Evolutionary conservation across 352 stramenopile genomes (phyloP), one percentile per base, ranked within the genome.

Genomic region (Phytophthora sojae): DNA sequence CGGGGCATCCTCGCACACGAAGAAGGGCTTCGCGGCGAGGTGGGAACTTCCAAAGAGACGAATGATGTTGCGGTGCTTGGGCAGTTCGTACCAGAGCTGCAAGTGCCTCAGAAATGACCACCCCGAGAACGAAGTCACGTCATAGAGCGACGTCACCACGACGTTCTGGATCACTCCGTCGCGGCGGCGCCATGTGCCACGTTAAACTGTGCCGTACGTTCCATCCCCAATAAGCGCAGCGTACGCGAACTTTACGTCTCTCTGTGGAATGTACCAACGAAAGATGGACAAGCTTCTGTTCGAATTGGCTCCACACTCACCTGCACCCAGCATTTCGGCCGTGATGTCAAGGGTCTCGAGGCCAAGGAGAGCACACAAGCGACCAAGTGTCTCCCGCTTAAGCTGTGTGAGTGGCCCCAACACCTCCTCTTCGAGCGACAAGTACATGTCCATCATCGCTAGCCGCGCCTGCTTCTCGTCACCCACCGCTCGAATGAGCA

Each of bases 11-110:
- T 81, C 74, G 39, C 69, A 75, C 26, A 79, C 71, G 17, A 78
- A 64, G 21, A 74, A 66, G 8, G 32, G 58, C 21, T 56, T 29
- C 2, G 53, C 4, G 2, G 66, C 67, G 3, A 77, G 54, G 32
- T 84, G 77, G 12, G 67, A 76, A 1, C 69, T 73, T 6, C 77
- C 77, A 51, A 72, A 74, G 2, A 84, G 50, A 4, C 63, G 26
- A 0, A 84, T 7, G 11, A 84, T 54, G 51, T 81, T 61, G n/a
- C 53, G 47, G 55, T 81, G 73, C 14, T 61, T 3, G 15, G 57
- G 57, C 0, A 84, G 56, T 3, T 57, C 15, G 25, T 55, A 65
- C 77, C 77, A 84, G 21, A 76, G 53, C 37, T 60, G 32, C 23
- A 80, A 25, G 17, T 81, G 73, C 15, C 59, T 57, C 29, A 71